Evolutionary conservation across 1,139 yeast genomes (phyloP).

Genomic region (Suhomyces maxii): DNA sequence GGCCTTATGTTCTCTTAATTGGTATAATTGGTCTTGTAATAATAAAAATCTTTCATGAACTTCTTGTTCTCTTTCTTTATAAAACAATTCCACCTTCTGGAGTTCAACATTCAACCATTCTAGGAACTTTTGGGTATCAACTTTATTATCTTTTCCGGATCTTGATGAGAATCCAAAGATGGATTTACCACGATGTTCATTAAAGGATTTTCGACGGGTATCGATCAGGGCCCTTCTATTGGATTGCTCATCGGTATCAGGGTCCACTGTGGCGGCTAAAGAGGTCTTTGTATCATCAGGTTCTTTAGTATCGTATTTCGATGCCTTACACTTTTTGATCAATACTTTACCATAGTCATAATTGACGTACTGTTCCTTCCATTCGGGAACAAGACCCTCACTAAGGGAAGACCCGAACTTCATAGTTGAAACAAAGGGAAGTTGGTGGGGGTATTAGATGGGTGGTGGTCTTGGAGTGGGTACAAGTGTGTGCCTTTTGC

Average conservation of each 20-base stretch:
- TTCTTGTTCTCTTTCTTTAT: constrained; percentile 58
- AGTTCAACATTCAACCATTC: constrained; percentile 65
- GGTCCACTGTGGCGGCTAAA: constrained; percentile 2
- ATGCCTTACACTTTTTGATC: constrained; percentile 27
- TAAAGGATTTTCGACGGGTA: background rate
- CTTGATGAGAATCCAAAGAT: constrained; percentile 25
- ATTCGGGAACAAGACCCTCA: constrained; percentile 75
- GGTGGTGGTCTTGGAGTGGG: background rate
- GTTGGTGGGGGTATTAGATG: background rate
- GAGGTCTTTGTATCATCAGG: constrained; percentile 4
- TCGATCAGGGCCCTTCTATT: background rate
- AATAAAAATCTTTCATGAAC: constrained; percentile 59
- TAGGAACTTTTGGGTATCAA: constrained; percentile 46
- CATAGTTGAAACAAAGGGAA: constrained; percentile 33
- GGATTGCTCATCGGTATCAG: background rate
- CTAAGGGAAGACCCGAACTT: constrained; percentile 61
- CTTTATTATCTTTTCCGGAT: constrained; percentile 20
- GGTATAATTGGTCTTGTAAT: constrained; percentile 67
- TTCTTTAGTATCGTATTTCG: constrained; percentile 6
- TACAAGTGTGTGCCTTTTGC: too few relatives aligned
- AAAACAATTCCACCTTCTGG: constrained; percentile 60
- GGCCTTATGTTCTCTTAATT: constrained; percentile 55
- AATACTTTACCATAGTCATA: constrained; percentile 57
- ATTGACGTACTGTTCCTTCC: constrained; percentile 79
- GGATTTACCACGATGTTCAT: constrained; percentile 9